phyloP scores from a whole-genome alignment of 805 yeast genomes.

The Ogataea neopini region DNA sequence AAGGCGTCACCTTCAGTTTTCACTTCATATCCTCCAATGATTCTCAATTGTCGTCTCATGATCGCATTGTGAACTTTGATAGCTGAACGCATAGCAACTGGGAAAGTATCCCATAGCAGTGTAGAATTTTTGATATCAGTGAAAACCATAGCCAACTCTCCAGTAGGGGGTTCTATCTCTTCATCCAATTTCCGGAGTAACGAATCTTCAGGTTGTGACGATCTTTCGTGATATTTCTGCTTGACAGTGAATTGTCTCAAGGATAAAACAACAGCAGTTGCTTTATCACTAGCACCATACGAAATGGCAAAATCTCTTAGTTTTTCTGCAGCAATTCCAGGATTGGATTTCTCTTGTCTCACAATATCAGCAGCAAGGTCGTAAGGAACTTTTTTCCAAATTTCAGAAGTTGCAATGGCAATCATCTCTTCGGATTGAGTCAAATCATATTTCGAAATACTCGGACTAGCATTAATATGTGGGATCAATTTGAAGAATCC shows the following conservation, averaged over 20 bases:
- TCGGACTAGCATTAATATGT: slow-evolving; percentile 87
- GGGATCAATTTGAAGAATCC: slow-evolving; percentile 88
- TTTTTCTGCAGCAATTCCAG: slow-evolving; percentile 90
- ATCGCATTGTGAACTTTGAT: slow-evolving; percentile 90
- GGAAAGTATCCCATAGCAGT: slow-evolving; percentile 86
- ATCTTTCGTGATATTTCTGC: slow-evolving; percentile 39
- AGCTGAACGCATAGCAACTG: slow-evolving; percentile 94
- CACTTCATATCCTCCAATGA: slow-evolving; percentile 96
- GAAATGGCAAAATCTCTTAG: slow-evolving; percentile 92
- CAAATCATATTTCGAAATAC: slow-evolving; percentile 59
- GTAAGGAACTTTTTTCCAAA: slow-evolving; percentile 83
- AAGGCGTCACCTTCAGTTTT: slow-evolving; percentile 99
- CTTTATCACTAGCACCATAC: slow-evolving; percentile 80
- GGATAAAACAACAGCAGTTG: slow-evolving; percentile 78
- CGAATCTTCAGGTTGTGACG: slow-evolving; percentile 66
- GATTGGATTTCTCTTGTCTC: slow-evolving; percentile 76
- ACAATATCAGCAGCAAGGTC: slow-evolving; percentile 91
- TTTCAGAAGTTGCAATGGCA: slow-evolving; percentile 75
- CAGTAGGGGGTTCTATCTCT: slow-evolving; percentile 93
- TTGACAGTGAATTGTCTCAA: slow-evolving; percentile 51
- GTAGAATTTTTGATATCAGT: slow-evolving; percentile 97
- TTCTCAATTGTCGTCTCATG: slow-evolving; percentile 90
- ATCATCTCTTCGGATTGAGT: slow-evolving; percentile 79
- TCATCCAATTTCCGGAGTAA: slow-evolving; percentile 79
- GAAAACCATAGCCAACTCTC: slow-evolving; percentile 92